These are phyloP conservation scores for Penicillium hordei DNA, from an alignment of 2,329 filamentous ascomycete genomes.

Conservation along the genomic window DNA sequence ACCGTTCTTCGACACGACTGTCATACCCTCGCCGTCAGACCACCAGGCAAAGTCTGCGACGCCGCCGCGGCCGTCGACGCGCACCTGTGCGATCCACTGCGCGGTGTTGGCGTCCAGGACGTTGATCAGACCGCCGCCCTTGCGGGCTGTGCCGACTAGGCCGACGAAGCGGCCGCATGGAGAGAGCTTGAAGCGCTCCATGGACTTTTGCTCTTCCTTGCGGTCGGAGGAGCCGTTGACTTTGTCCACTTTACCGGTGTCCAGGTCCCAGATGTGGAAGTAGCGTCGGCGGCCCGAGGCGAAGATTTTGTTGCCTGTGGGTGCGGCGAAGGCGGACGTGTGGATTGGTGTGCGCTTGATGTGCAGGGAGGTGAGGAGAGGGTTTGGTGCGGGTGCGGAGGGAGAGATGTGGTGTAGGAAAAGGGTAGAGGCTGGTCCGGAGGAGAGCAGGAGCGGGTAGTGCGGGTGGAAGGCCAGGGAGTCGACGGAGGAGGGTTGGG, in stretches of 20 bases:
- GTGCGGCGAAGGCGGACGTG: slow-evolving; percentile 75
- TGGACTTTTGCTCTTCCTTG: slow-evolving; percentile 76
- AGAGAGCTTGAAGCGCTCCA: slow-evolving; percentile 87
- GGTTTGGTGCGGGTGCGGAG: slow-evolving; percentile 75
- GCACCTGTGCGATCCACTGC: slow-evolving; percentile 83
- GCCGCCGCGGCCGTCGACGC: slow-evolving; percentile 77
- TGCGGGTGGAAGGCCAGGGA: slow-evolving; percentile 87
- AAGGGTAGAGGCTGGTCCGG: slow-evolving; percentile 79
- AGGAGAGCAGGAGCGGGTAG: slow-evolving; percentile 84
- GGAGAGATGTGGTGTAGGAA: slow-evolving; percentile 87
- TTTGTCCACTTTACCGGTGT: slow-evolving; percentile 78
- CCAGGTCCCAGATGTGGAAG: slow-evolving; percentile 92
- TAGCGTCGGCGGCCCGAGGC: slow-evolving; percentile 84
- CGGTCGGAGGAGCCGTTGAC: slow-evolving; percentile 69
- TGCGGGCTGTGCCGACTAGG: slow-evolving; percentile 73
- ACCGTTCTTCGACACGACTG: slow-evolving; percentile 79
- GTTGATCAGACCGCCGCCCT: slow-evolving; percentile 86
- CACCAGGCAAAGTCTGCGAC: slow-evolving; percentile 94
- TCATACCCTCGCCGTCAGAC: slow-evolving; percentile 77
- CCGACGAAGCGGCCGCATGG: slow-evolving; percentile 86
- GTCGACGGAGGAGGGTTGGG: slow-evolving; percentile 74
- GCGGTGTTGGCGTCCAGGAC: slow-evolving; percentile 74
- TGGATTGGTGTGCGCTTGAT: slow-evolving; percentile 80
- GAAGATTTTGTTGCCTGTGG: slow-evolving; percentile 74
- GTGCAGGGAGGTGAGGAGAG: slow-evolving; percentile 85